Percentiles rank a stretch among this genome's conserved stretches.
Conservation (phyloP, 208 protist genomes). For the Leishmania gerbilli region DNA sequence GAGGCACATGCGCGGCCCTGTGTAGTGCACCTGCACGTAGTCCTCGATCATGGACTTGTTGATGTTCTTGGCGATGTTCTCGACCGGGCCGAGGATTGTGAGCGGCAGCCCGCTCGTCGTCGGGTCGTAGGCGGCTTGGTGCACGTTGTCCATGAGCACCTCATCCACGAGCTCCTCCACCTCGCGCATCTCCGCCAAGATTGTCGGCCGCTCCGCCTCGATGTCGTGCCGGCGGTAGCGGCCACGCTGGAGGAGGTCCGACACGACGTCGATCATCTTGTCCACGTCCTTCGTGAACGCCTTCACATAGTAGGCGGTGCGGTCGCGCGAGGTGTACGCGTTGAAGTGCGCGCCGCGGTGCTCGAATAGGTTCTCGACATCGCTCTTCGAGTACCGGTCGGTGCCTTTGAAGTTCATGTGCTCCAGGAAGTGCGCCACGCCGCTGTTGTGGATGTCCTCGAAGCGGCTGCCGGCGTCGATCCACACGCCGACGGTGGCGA, state of each 20-base stretch:
- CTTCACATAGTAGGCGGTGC: slow-evolving; percentile 97
- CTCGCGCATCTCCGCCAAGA: slow-evolving; percentile 96
- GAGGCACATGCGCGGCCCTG: slow-evolving; percentile 97
- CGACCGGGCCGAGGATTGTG: slow-evolving; percentile 97
- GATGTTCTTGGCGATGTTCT: slow-evolving; percentile 96
- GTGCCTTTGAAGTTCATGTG: slow-evolving; percentile 99
- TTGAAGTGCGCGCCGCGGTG: slow-evolving; percentile 98
- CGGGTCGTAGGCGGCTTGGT: slow-evolving; percentile 95
- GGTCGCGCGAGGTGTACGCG: slow-evolving; percentile 99
- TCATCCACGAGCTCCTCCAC: slow-evolving; percentile 95
- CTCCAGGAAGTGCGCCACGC: slow-evolving; percentile 98
- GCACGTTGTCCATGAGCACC: slow-evolving; percentile 97
- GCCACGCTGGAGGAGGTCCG: slow-evolving; percentile 97
- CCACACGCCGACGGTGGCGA: slow-evolving; percentile 97
- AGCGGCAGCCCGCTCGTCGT: slow-evolving; percentile 87
- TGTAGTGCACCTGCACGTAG: slow-evolving; percentile 97
- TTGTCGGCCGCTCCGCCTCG: slow-evolving; percentile 95
- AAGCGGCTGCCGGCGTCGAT: slow-evolving; percentile 97
- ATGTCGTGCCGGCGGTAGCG: slow-evolving; percentile 84
- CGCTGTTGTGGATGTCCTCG: slow-evolving; percentile 97
- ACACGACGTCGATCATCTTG: slow-evolving; percentile 95
- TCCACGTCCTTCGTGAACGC: slow-evolving; percentile 94
- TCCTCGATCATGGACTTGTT: slow-evolving; percentile 87
- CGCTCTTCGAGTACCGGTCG: slow-evolving; percentile 80
- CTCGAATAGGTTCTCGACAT: slow-evolving; percentile 96